Evolutionary conservation across 768 basidiomycete genomes (phyloP).

Genomic region (Trametes elegans): DNA sequence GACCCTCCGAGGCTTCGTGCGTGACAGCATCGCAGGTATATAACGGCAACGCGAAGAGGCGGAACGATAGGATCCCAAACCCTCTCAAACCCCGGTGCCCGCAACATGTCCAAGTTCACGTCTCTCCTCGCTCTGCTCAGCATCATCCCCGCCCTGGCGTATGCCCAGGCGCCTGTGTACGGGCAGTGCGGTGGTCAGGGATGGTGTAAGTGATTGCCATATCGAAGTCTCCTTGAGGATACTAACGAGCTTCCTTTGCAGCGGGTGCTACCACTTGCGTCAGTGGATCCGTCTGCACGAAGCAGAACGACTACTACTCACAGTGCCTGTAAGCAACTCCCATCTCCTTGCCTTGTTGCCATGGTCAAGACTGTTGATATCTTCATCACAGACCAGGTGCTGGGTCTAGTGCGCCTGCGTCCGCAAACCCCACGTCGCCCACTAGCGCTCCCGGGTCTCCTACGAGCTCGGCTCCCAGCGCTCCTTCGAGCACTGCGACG

Average conservation of each 20-base stretch:
- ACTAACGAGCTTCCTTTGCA: not conserved
- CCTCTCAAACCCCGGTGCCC: slow-evolving; percentile 11
- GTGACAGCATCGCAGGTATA: slow-evolving; percentile 15
- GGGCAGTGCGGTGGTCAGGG: slow-evolving; percentile 55
- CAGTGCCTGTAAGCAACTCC: slow-evolving; percentile 32
- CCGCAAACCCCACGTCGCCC: too few species aligned
- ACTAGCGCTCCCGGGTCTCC: slow-evolving; percentile 10
- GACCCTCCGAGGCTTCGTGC: not conserved
- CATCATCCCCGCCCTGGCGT: slow-evolving; percentile 43
- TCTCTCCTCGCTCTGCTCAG: slow-evolving; percentile 40
- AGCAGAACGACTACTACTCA: slow-evolving; percentile 33
- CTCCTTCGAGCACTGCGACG: slow-evolving; percentile 27
- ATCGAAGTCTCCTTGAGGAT: not conserved
- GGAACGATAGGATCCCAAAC: slow-evolving; percentile 15
- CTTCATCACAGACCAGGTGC: slow-evolving; percentile 20
- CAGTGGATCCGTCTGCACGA: slow-evolving; percentile 31
- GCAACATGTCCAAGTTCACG: slow-evolving; percentile 46
- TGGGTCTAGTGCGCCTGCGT: too few species aligned
- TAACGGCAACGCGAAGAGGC: slow-evolving; percentile 3
- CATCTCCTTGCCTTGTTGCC: not conserved
- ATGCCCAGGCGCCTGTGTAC: slow-evolving; percentile 42
- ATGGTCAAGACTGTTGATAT: not conserved
- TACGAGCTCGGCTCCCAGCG: slow-evolving; percentile 27
- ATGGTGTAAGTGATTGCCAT: slow-evolving; percentile 41
- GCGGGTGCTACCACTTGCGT: slow-evolving; percentile 35